Conservation (phyloP, 208 protist species). For the Blechomonas ayalai region DNA sequence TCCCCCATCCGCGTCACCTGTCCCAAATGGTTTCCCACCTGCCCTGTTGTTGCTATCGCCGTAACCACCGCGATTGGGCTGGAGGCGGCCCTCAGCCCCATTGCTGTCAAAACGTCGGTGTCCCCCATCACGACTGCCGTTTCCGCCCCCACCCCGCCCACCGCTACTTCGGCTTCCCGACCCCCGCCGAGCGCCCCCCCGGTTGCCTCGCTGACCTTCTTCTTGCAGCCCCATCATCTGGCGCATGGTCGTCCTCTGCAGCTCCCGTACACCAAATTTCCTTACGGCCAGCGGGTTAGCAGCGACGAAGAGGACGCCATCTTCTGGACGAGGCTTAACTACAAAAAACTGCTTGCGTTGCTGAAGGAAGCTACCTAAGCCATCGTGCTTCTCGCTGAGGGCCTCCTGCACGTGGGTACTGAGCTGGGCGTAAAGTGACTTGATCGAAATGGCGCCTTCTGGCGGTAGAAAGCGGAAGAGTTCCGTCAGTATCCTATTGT, state of each 20-base stretch:
- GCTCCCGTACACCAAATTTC: conserved; percentile 36
- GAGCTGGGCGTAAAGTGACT: conserved; percentile 50
- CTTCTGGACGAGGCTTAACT: conserved; percentile 30
- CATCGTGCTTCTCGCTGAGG: conserved; percentile 62
- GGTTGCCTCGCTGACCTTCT: background rate
- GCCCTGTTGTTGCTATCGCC: conserved; percentile 6
- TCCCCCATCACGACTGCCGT: conserved; percentile 6
- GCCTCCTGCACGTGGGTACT: conserved; percentile 57
- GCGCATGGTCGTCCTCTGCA: conserved; percentile 67
- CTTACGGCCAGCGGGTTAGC: conserved; percentile 49
- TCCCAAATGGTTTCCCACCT: too few species aligned
- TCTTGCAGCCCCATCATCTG: conserved; percentile 52
- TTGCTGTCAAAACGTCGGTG: background rate
- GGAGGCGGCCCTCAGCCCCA: background rate
- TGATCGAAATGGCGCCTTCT: conserved; percentile 57
- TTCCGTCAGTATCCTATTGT: conserved; percentile 35
- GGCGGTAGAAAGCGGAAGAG: conserved; percentile 47
- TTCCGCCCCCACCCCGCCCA: conserved; percentile 4
- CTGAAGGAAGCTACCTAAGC: conserved; percentile 56
- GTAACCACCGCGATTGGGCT: conserved; percentile 3
- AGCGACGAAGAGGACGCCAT: conserved; percentile 55
- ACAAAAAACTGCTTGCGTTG: conserved; percentile 74
- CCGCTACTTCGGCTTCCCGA: conserved; percentile 5
- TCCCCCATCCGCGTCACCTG: too few species aligned
- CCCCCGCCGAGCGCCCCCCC: conserved; percentile 8